Evolutionary conservation across 1,284 basidiomycete species (phyloP).

Genomic region (Pholiota adiposa): DNA sequence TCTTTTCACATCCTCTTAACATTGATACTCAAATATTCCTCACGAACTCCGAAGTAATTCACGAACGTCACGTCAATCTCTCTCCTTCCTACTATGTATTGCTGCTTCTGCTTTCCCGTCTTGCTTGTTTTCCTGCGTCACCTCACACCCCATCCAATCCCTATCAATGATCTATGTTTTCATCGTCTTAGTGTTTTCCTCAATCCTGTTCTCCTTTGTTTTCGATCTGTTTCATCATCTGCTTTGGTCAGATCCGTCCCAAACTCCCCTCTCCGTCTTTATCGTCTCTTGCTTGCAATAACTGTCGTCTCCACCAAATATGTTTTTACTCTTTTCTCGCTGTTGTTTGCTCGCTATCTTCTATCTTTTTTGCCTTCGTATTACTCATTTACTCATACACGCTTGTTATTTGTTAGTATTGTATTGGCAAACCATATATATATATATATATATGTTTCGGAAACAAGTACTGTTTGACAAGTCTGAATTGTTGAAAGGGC

Average conservation of each 20-base stretch:
- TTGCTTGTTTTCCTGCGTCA: background rate
- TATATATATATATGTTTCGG: background rate
- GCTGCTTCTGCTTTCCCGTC: background rate
- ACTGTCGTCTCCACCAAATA: background rate
- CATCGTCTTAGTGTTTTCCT: background rate
- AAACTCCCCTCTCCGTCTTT: background rate
- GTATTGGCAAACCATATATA: background rate
- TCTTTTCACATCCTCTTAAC: too few species aligned
- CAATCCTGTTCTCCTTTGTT: background rate
- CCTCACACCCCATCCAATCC: background rate
- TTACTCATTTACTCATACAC: background rate
- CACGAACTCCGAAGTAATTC: background rate
- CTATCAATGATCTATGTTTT: background rate
- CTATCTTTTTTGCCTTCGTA: too few species aligned
- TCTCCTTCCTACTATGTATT: background rate
- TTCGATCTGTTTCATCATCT: background rate
- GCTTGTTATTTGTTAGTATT: background rate
- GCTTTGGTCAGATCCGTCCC: conserved; percentile 5
- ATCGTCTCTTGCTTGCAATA: background rate
- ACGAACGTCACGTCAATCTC: background rate
- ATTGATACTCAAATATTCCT: too few species aligned
- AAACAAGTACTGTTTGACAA: background rate
- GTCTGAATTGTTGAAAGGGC: too few species aligned
- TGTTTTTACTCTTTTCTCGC: background rate
- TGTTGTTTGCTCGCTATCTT: too few species aligned